Conservation (phyloP, 163 green algal species). For the Scenedesmus sp. region DNA sequence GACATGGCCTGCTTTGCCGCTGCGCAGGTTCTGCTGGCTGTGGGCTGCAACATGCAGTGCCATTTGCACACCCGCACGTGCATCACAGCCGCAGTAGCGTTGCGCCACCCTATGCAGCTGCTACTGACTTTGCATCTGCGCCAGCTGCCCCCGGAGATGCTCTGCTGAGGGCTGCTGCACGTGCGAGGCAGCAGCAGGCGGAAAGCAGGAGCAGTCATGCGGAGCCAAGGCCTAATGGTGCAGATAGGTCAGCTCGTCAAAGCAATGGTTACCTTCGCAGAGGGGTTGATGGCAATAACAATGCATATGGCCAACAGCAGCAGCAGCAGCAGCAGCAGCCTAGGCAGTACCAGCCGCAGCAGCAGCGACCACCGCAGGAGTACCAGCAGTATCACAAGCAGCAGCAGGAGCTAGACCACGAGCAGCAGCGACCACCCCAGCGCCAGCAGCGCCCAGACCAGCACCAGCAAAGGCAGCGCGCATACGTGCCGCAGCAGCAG, state of each 20-base stretch:
- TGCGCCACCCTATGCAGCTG: neutral
- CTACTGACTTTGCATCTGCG: neutral
- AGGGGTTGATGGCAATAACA: neutral
- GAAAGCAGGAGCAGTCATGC: neutral
- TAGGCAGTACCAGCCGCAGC: neutral
- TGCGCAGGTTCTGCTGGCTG: neutral
- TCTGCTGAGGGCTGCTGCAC: neutral
- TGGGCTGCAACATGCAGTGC: neutral
- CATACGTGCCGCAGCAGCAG: slow-evolving; percentile 14
- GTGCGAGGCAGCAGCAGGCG: neutral
- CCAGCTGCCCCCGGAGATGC: neutral
- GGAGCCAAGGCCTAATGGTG: neutral
- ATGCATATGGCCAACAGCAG: neutral
- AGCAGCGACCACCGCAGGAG: too few species aligned
- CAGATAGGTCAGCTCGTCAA: neutral
- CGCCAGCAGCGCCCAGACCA: slow-evolving; percentile 5
- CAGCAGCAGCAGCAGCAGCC: neutral
- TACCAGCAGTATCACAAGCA: neutral
- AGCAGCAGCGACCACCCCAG: neutral
- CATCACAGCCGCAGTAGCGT: neutral
- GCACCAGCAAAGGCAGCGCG: neutral
- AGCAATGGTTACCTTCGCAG: neutral
- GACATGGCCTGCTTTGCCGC: neutral
- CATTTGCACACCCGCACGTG: neutral
- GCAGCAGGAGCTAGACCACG: neutral